These are phyloP conservation scores for Huntiella bhutanensis DNA, from an alignment of 2,329 filamentous ascomycete species.

Conservation along the genomic window DNA sequence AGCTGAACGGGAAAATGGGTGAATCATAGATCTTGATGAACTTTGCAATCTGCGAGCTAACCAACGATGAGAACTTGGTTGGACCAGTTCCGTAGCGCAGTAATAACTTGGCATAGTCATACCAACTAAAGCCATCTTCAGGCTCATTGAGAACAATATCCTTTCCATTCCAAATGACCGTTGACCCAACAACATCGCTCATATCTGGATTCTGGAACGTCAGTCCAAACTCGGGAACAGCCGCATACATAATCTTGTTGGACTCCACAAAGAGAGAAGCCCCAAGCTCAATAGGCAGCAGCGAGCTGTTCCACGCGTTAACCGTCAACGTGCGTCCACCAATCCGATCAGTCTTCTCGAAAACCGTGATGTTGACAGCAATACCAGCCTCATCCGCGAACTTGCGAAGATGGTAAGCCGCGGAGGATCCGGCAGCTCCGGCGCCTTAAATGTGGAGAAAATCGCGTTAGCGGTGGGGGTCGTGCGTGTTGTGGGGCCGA, in stretches of 20 bases:
- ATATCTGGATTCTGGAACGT: slow-evolving; percentile 27
- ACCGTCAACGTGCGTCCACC: slow-evolving; percentile 81
- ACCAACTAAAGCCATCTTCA: slow-evolving; percentile 41
- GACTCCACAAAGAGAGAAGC: slow-evolving; percentile 79
- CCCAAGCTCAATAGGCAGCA: slow-evolving; percentile 62
- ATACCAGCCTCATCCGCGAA: slow-evolving; percentile 44
- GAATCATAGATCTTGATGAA: slow-evolving; percentile 67
- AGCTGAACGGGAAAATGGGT: slow-evolving; percentile 69
- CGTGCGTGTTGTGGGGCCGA: too few species aligned
- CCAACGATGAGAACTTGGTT: slow-evolving; percentile 50
- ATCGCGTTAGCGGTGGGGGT: too few species aligned
- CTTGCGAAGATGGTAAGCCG: slow-evolving; percentile 63
- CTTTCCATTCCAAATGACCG: slow-evolving; percentile 69
- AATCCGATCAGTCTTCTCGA: slow-evolving; percentile 58
- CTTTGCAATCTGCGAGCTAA: slow-evolving; percentile 48
- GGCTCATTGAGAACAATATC: slow-evolving; percentile 26
- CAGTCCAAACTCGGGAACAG: slow-evolving; percentile 54
- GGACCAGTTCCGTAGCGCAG: slow-evolving; percentile 77
- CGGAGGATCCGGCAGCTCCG: slow-evolving; percentile 70
- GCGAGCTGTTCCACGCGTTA: slow-evolving; percentile 48
- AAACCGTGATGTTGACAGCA: slow-evolving; percentile 64
- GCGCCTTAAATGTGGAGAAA: slow-evolving; percentile 41
- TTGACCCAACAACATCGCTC: slow-evolving; percentile 24
- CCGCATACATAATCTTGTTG: slow-evolving; percentile 66
- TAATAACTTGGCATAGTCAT: slow-evolving; percentile 58